Percentiles rank a stretch among this genome's conserved stretches.
phyloP scores from a whole-genome alignment of 208 protist genomes.

The Paratrypanosoma confusum region DNA sequence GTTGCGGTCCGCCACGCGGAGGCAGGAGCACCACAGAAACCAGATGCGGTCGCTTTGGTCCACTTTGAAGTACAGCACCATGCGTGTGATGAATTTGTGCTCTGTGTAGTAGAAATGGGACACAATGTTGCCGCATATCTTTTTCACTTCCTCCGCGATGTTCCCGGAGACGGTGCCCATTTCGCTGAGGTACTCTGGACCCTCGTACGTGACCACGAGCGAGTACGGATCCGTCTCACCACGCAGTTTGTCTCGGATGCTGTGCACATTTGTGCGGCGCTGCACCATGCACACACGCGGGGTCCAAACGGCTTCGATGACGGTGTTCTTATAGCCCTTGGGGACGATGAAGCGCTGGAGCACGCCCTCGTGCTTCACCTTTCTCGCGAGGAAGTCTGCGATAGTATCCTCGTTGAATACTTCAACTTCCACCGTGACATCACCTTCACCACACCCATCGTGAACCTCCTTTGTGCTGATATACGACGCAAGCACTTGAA shows the following conservation, averaged over 20 bases:
- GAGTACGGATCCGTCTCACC: conserved; percentile 56
- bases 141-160: conserved; percentile 58
- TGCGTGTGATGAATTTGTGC: conserved; percentile 86
- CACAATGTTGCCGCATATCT: conserved; percentile 69
- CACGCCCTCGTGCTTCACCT: conserved; percentile 73
- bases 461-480: conserved; percentile 46
- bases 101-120: conserved; percentile 85
- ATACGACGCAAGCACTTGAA: conserved; percentile 61
- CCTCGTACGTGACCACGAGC: conserved; percentile 76
- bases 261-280: conserved; percentile 71
- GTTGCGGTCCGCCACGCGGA: conserved; percentile 61
- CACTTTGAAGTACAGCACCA: conserved; percentile 85
- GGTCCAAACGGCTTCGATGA: conserved; percentile 80
- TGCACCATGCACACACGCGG: conserved; percentile 79
- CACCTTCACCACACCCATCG: conserved; percentile 29
- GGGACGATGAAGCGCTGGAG: conserved; percentile 79
- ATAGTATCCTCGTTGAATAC: conserved; percentile 77
- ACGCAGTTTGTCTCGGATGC: conserved; percentile 56
- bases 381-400: conserved; percentile 62
- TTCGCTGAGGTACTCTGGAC: conserved; percentile 66
- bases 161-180: conserved; percentile 67
- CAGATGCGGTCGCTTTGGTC: conserved; percentile 61
- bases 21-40: conserved; percentile 77
- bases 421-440: conserved; percentile 55
- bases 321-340: conserved; percentile 74